These are phyloP conservation scores for Talaromyces borbonicus DNA, from an alignment of 495 filamentous ascomycete genomes.

Conservation along the genomic window DNA sequence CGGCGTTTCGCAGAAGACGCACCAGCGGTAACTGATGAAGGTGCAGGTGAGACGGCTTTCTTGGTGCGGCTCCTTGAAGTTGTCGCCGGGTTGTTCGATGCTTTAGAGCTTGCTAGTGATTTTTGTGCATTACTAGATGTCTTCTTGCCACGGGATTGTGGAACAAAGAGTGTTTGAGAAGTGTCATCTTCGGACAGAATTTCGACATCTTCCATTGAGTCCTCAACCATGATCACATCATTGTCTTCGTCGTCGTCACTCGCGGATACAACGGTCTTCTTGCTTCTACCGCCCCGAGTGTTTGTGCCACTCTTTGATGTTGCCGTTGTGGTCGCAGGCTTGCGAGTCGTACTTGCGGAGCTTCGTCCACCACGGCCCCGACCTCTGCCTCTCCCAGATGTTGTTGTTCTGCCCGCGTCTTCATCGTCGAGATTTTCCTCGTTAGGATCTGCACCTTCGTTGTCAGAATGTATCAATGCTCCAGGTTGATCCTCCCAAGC, in stretches of 20 bases:
- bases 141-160: constrained; percentile 35
- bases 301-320: constrained; percentile 30
- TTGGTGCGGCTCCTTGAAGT: constrained; percentile 20
- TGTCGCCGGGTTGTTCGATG: constrained; percentile 21
- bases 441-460: constrained; percentile 37
- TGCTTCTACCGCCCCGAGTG: constrained; percentile 21
- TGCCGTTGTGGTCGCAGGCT: constrained; percentile 31
- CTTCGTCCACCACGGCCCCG: constrained; percentile 40
- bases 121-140: constrained; percentile 15
- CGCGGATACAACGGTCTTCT: constrained; percentile 43
- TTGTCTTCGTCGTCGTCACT: constrained; percentile 55
- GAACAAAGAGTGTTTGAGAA: constrained; percentile 43
- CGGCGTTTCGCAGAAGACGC: constrained; percentile 25
- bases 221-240: constrained; percentile 54
- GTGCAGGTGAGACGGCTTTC: constrained; percentile 31
- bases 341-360: constrained; percentile 30
- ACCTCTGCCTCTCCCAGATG: constrained; percentile 38
- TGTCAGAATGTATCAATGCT: constrained; percentile 51
- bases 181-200: constrained; percentile 29
- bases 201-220: constrained; percentile 54
- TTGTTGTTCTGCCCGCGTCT: constrained; percentile 23
- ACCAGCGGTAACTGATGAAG: constrained; percentile 35
- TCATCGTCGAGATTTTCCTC: constrained; percentile 39
- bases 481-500: constrained; percentile 72
- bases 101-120: constrained; percentile 12